A percentile compares a stretch with the other conserved stretches of the same genome.
Evolutionary conservation across 768 basidiomycete genomes (phyloP).

Genomic region (Phlebiopsis flavidoalba): DNA sequence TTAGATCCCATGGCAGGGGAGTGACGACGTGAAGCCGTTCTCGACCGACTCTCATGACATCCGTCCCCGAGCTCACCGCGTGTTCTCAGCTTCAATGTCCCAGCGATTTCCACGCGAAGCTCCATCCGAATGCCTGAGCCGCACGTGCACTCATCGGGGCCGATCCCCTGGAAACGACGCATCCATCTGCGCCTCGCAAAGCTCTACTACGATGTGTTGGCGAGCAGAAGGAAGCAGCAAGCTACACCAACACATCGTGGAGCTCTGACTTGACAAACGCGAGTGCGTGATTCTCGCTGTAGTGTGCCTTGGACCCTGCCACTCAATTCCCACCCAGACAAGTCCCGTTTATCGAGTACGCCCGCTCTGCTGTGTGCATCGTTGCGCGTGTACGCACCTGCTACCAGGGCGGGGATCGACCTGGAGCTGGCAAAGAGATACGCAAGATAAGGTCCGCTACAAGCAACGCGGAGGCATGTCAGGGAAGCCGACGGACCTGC

Average conservation of each 20-base stretch:
- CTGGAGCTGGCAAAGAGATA: slow-evolving; percentile 67
- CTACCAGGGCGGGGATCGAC: slow-evolving; percentile 55
- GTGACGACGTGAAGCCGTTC: not conserved
- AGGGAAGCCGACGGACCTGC: slow-evolving; percentile 63
- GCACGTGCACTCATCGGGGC: slow-evolving; percentile 81
- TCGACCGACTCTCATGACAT: too few species aligned
- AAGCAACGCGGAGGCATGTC: slow-evolving; percentile 82
- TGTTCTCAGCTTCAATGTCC: not conserved
- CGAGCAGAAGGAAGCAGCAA: slow-evolving; percentile 63
- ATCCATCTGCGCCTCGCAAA: slow-evolving; percentile 70
- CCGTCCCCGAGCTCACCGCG: not conserved
- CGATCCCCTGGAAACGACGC: slow-evolving; percentile 68
- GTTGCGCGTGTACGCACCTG: slow-evolving; percentile 80
- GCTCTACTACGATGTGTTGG: slow-evolving; percentile 57
- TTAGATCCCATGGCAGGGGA: too few species aligned
- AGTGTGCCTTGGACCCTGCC: not conserved
- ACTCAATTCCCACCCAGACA: slow-evolving; percentile 33
- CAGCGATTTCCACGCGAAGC: slow-evolving; percentile 87
- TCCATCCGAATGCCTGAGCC: slow-evolving; percentile 87
- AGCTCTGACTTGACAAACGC: slow-evolving; percentile 64
- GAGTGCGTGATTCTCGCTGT: slow-evolving; percentile 33
- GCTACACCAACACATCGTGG: slow-evolving; percentile 80
- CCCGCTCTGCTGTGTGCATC: slow-evolving; percentile 74
- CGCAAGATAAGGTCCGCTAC: slow-evolving; percentile 65
- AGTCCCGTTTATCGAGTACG: slow-evolving; percentile 72